These are phyloP conservation scores for Adansonia grandidieri DNA, from an alignment of 441 rosid genomes.

Conservation along the genomic window DNA sequence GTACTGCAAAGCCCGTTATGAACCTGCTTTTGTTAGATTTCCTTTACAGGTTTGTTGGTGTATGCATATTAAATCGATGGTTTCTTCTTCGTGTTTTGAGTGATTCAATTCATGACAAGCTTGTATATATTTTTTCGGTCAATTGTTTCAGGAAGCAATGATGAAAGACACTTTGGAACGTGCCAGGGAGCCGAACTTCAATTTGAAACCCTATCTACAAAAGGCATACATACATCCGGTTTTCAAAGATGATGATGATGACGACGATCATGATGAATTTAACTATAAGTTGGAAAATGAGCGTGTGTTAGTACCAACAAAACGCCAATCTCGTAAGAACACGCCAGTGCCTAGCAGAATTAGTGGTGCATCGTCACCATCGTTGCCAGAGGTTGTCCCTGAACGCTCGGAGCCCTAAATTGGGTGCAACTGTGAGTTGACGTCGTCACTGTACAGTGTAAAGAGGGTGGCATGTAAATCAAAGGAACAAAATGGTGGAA, in stretches of 20 bases:
- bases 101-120: background rate
- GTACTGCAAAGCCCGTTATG: constrained; percentile 78
- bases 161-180: constrained; percentile 88
- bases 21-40: constrained; percentile 69
- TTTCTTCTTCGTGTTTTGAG: background rate
- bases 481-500: no score
- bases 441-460: constrained; percentile 5
- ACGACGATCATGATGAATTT: constrained; percentile 29
- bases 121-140: no score
- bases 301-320: constrained; percentile 68
- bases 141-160: constrained; percentile 80
- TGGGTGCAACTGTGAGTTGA: background rate
- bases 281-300: constrained; percentile 46
- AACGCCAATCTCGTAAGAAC: constrained; percentile 75
- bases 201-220: constrained; percentile 74
- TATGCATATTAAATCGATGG: background rate
- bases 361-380: constrained; percentile 63
- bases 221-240: constrained; percentile 74
- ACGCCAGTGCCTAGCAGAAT: constrained; percentile 78
- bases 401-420: constrained; percentile 31
- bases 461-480: no score
- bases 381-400: constrained; percentile 43
- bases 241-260: constrained; percentile 54
- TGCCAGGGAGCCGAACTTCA: constrained; percentile 70
- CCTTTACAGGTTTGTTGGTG: constrained; percentile 67